phyloP scores from a whole-genome alignment of 169 alveolate genomes.

The Fabrea salina region DNA sequence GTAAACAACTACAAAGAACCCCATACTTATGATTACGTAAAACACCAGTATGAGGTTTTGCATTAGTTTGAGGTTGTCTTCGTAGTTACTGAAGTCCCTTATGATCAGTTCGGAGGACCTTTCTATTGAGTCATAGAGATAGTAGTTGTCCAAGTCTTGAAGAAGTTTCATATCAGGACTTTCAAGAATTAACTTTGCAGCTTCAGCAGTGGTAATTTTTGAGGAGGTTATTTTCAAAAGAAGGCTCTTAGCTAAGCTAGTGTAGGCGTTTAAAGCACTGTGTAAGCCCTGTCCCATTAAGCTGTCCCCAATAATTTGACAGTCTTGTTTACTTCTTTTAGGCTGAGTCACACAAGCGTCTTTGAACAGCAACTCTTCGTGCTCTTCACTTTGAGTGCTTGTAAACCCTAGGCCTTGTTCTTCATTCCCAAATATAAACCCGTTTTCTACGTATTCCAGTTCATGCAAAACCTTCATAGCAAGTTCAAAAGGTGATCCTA shows the following conservation, averaged over 20 bases:
- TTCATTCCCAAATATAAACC: not conserved
- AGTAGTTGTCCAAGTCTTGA: not conserved
- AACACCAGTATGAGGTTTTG: not conserved
- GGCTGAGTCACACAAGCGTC: not conserved
- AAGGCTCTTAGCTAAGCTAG: not conserved
- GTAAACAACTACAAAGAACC: not conserved
- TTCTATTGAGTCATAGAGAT: not conserved
- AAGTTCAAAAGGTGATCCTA: not conserved
- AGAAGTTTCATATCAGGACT: not conserved
- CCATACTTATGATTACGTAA: not conserved
- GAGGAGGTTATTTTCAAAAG: not conserved
- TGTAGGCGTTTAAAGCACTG: not conserved
- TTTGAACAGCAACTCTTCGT: not conserved
- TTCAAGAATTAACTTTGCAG: not conserved
- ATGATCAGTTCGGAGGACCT: not conserved
- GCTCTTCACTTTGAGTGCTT: not conserved
- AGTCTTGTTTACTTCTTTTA: not conserved
- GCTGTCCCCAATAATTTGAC: not conserved
- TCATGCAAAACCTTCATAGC: not conserved
- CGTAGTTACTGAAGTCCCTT: not conserved
- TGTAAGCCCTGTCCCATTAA: not conserved
- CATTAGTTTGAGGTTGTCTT: not conserved
- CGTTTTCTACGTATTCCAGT: not conserved
- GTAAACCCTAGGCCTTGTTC: not conserved
- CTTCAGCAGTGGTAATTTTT: not conserved